Evolutionary conservation across 225 moss, liverwort and hornwort species (phyloP), one percentile per base, ranked within the genome.

Genomic region (Asterella californica): DNA sequence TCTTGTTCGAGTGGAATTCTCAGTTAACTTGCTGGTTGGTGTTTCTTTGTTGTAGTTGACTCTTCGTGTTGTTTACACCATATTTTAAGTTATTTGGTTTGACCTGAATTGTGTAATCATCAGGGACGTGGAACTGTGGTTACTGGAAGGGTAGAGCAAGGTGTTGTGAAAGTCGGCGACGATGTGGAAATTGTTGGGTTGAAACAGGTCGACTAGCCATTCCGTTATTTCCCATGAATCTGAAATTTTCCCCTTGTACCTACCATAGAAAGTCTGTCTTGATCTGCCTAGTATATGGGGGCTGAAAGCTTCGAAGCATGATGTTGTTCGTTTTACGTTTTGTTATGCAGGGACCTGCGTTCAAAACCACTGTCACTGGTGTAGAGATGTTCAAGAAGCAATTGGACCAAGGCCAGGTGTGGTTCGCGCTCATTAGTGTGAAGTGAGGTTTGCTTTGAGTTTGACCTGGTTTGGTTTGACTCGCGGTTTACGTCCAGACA

Each of bases 331-430:
- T 65, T n/a, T 38, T 6, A 33, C 30, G 15, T 32, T 9, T 62
- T 73, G 27, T 37, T 18, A 60, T 45, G 67, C 86, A 91, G 88
- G 93, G 93, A 10, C 86, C 90, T 34, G 84, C 85, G 42, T 85
- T 89, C 11, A 91, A 91, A 79, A 94, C 97, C 68, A 93, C 91
- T 59, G 93, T 94, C 72, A 97, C 94, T 19, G 93, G 94, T 71
- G 92, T 97, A 29, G 94, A 97, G 79, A 97, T 97, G 97, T 97
- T 97, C 72, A 94, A 97, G 87, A 97, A 97, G 82, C 86, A 91
- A 81, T 82, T 96, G 82, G 95, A 96, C 80, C 89, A 92, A 80
- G 95, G 91, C 78, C 91, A 90, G 85, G 90, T 87, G 77, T 22
- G 70, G 24, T 19, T 57, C 50, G 27, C 1, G 7, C 22, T 9